A percentile compares a stretch with the other conserved stretches of the same genome.
Conservation (phyloP, 2,329 filamentous ascomycete species). For the Cladosporium cucumerinum region DNA sequence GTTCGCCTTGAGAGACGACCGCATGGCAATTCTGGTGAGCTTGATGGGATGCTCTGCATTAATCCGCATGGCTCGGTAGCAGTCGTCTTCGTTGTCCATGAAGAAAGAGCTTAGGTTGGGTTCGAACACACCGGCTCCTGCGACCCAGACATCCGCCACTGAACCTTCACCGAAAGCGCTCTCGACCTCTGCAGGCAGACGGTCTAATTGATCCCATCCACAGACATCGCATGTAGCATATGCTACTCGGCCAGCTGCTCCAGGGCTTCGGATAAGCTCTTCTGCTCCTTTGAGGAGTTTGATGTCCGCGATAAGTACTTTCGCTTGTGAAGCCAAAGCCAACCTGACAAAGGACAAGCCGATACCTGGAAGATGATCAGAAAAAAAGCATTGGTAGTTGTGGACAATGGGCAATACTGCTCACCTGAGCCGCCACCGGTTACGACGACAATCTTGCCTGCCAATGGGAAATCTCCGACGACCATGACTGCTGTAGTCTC, state of each 20-base stretch:
- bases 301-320: constrained; percentile 37
- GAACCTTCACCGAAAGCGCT: constrained; percentile 30
- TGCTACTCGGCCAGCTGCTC: constrained; percentile 17
- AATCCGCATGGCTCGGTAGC: constrained; percentile 34
- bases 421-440: constrained; percentile 27
- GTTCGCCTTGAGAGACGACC: constrained; percentile 28
- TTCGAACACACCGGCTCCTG: constrained; percentile 41
- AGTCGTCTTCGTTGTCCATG: constrained; percentile 36
- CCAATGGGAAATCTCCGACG: constrained; percentile 26
- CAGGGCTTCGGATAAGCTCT: constrained; percentile 23
- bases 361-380: constrained; percentile 22
- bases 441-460: constrained; percentile 26
- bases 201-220: constrained; percentile 32
- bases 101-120: constrained; percentile 37
- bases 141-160: constrained; percentile 39
- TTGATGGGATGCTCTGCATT: constrained; percentile 41
- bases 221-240: constrained; percentile 37
- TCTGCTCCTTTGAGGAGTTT: constrained; percentile 33
- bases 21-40: constrained; percentile 39
- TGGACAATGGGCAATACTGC: not conserved
- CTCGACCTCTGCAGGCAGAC: constrained; percentile 26
- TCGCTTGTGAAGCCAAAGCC: constrained; percentile 24
- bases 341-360: constrained; percentile 25
- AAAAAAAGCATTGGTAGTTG: not conserved
- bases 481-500: constrained; percentile 18